Evolutionary conservation across 805 yeast species (phyloP).

Genomic region (Cyberlindnera bimundalis): DNA sequence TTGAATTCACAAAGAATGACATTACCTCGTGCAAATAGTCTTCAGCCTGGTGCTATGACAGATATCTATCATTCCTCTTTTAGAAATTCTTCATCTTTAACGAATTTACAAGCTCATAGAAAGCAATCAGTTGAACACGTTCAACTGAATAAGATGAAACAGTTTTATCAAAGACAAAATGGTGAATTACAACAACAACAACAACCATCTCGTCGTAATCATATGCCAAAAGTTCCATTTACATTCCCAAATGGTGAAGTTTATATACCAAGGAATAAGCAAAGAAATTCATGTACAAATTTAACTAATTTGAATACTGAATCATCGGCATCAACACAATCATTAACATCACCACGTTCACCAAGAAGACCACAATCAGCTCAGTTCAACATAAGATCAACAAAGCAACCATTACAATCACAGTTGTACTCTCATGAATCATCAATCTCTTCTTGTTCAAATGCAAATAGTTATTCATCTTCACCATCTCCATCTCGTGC

Average conservation of each 20-base stretch:
- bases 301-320: constrained; percentile 6
- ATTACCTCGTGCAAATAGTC: constrained; percentile 11
- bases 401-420: not conserved
- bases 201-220: constrained; percentile 15
- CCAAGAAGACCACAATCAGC: constrained; percentile 1
- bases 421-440: constrained; percentile 6
- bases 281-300: constrained; percentile 19
- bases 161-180: constrained; percentile 1
- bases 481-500: constrained; percentile 29
- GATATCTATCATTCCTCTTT: constrained; percentile 5
- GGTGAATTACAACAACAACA: constrained; percentile 3
- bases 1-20: not conserved
- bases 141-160: constrained; percentile 12
- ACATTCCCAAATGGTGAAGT: constrained; percentile 31
- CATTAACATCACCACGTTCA: constrained; percentile 4
- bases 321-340: not conserved
- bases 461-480: constrained; percentile 15
- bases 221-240: constrained; percentile 22
- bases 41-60: constrained; percentile 8
- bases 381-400: not conserved
- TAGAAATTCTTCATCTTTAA: constrained; percentile 7
- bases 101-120: constrained; percentile 7
- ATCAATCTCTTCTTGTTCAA: constrained; percentile 7
- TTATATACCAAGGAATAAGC: constrained; percentile 28
- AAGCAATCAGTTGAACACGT: constrained; percentile 12